Evolutionary conservation across 257 asterid genomes (phyloP), one percentile per base, ranked within the genome.

Genomic region (Lithospermum erythrorhizon): DNA sequence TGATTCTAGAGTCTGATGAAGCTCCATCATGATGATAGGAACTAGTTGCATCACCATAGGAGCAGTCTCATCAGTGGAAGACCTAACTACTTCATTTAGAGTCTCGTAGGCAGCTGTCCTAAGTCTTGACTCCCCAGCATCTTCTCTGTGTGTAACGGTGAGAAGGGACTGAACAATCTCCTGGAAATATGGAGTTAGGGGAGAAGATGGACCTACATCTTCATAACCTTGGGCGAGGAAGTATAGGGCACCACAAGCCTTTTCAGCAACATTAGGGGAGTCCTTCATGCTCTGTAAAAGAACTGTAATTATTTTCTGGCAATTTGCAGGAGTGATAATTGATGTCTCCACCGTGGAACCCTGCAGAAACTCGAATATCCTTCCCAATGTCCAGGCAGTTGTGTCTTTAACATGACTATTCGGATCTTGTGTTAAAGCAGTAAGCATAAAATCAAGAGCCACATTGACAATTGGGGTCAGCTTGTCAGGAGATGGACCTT

Each of bases 241-340:
- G 70, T 83, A 86, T 17, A 86, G 90, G 68, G 95, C 95, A 52
- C 95, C 95, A 53, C 95, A 89, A 8, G 89, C 84, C 69, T 89
- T 89, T 74, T 86, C 97, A 58, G 91, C 87, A 60, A 89, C 89
- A 73, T 89, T 83, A 48, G 95, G 96, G 72, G 80, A 75, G 64
- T 88, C 96, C 48, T 73, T 81, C 95, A 88, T 88, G 83, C 90
- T 79, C 70, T 85, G 87, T 66, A 88, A 90, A 21, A 88, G 87
- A 78, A 88, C 90, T 5, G 81, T 70, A 53, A 88, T 72, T 22
- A 88, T 85, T 73, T 81, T 88, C 51, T 80, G 94, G 65, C 89
- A 80, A 65, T 85, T 88, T 41, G 82, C 82, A 0, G 83, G 81
- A 7, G 94, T 85, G 57, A 88, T 78, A 64, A 88, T 75, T 57